Evolutionary conservation across 768 basidiomycete species (phyloP), one percentile per base, ranked within the genome.

Genomic region (Boletus rex-veris): DNA sequence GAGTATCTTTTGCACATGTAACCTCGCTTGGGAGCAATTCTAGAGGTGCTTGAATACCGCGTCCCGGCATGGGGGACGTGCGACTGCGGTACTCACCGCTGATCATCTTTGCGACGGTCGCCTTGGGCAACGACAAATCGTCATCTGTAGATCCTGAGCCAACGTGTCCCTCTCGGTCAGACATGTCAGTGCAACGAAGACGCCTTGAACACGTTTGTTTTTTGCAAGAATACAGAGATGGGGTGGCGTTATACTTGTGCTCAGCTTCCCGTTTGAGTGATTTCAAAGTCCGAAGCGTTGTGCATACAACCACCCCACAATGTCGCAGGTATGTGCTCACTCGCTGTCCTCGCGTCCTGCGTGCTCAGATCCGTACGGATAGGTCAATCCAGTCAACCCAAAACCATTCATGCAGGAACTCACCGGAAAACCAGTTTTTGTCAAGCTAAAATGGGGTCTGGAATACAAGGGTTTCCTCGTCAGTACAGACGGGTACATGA

Each of bases 401-500:
- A 98, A 98, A 76, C 97, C 97, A 7, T 98, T 98, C 77, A 81
- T 99, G 66, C 94, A 98, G 76, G 95, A 97, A 71, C 85, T 98
- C 61, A 98, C 97, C 26, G 97, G 97, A 58, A 98, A 99, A 78
- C 87, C 89, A 37, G 92, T 98, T 42, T 90, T 85, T 66, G 97
- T 98, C 58, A 84, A 85, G 55, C 83, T 99, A 66, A 99, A 99
- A 77, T 99, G 97, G 97, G 97, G 97, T 57, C 80, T 98, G 47
- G 94, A 98, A 69, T 98, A 98, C 80, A 97, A 94, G 77, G 97
- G 97, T 40, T 99, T 97, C 77, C 81, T 99, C 58, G 97, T 99
- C 61, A 95, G 92, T 66, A 98, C 97, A 7, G 97, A 99, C 73
- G 92, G 92, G 12, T 99, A 97, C 76, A 98, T 98, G 97, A 99